Evolutionary conservation across 163 green algal genomes (phyloP).

Genomic region (Dunaliella salina): DNA sequence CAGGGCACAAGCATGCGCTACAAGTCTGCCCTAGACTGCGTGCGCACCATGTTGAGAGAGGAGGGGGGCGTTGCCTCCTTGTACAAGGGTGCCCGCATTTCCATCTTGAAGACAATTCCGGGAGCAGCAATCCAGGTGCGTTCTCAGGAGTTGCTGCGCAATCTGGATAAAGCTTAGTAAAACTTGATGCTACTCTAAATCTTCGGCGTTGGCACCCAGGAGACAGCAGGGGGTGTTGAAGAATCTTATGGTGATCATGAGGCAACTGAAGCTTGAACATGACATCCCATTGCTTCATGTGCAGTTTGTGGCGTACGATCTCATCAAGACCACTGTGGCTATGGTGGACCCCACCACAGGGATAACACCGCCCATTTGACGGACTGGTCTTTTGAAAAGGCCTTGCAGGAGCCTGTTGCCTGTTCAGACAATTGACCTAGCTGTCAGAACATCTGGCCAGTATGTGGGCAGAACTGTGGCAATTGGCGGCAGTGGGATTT

Average conservation of each 20-base stretch:
- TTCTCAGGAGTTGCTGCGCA: too few species aligned
- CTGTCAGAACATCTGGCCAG: too few species aligned
- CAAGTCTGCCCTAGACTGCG: slow-evolving; percentile 37
- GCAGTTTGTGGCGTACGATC: slow-evolving; percentile 63
- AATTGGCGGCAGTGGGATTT: too few species aligned
- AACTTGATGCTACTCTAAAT: too few species aligned
- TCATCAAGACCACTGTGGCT: slow-evolving; percentile 45
- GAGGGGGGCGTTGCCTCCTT: slow-evolving; percentile 41
- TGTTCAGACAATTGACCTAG: too few species aligned
- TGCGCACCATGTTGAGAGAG: slow-evolving; percentile 30
- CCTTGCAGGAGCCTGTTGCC: too few species aligned
- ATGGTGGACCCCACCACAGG: slow-evolving; percentile 48
- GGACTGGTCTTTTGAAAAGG: background rate
- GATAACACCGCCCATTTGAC: slow-evolving; percentile 43
- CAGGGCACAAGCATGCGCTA: slow-evolving; percentile 30
- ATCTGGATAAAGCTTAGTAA: too few species aligned
- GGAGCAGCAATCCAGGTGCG: slow-evolving; percentile 22
- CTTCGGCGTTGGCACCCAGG: too few species aligned
- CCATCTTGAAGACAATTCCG: slow-evolving; percentile 49
- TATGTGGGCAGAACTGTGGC: too few species aligned
- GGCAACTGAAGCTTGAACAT: too few species aligned
- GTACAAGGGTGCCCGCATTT: slow-evolving; percentile 50
- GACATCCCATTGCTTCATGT: slow-evolving; percentile 7
- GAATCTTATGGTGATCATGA: too few species aligned
- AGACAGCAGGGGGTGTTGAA: too few species aligned